These are phyloP conservation scores for Penicillium vulpinum DNA, from an alignment of 2,329 filamentous ascomycete species.

Conservation along the genomic window DNA sequence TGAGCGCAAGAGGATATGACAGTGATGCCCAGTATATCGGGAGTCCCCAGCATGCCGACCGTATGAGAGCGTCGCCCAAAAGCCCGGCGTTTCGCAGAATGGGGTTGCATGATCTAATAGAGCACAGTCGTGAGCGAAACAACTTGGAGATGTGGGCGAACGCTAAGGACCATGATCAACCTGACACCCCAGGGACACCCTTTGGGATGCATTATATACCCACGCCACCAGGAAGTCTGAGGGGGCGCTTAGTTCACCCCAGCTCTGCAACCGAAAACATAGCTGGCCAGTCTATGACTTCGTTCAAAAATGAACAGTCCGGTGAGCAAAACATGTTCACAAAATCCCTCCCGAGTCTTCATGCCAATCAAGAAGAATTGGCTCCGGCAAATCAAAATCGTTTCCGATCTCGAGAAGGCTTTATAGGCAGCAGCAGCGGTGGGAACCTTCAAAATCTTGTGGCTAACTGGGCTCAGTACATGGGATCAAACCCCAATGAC, in stretches of 20 bases:
- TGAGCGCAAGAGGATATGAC: slow-evolving; percentile 43
- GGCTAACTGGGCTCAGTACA: slow-evolving; percentile 15
- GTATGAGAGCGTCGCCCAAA: slow-evolving; percentile 7
- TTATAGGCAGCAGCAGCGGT: neutral
- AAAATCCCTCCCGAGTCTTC: slow-evolving; percentile 15
- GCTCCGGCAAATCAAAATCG: neutral
- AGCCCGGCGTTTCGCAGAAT: slow-evolving; percentile 7
- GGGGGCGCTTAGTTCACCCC: neutral
- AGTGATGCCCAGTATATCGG: slow-evolving; percentile 44
- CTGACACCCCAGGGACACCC: slow-evolving; percentile 5
- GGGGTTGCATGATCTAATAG: slow-evolving; percentile 22
- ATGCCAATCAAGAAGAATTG: neutral
- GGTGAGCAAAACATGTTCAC: neutral
- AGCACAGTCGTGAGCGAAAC: slow-evolving; percentile 20
- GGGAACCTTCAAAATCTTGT: slow-evolving; percentile 6
- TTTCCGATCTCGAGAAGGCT: neutral
- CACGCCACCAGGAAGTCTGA: slow-evolving; percentile 16
- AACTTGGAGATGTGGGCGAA: slow-evolving; percentile 14
- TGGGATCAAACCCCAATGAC: slow-evolving; percentile 4
- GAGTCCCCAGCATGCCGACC: slow-evolving; percentile 31
- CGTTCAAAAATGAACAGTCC: neutral
- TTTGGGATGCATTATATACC: slow-evolving; percentile 20
- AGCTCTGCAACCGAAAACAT: neutral
- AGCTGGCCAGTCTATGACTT: neutral
- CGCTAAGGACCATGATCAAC: neutral